These are phyloP conservation scores for Xylaria sp. DNA, from an alignment of 2,329 filamentous ascomycete genomes.

Conservation along the genomic window DNA sequence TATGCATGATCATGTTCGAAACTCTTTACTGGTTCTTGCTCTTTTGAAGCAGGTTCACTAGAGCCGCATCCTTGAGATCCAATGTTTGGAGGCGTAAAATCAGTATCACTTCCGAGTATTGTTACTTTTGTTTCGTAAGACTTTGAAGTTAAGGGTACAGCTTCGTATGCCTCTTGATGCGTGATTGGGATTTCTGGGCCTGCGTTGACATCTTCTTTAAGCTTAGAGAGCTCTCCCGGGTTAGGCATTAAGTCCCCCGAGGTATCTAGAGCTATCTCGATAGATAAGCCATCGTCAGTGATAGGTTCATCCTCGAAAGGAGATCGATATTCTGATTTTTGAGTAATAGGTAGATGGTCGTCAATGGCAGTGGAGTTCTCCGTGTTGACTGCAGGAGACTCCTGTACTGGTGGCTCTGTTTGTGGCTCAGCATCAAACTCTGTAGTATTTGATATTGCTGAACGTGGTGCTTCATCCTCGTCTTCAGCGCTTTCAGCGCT, in stretches of 20 bases:
- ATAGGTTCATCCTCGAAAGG: slow-evolving; percentile 61
- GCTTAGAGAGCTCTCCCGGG: slow-evolving; percentile 46
- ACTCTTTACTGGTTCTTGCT: slow-evolving; percentile 26
- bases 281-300: slow-evolving; percentile 54
- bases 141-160: slow-evolving; percentile 53
- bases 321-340: slow-evolving; percentile 60
- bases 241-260: slow-evolving; percentile 41
- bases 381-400: slow-evolving; percentile 43
- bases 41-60: slow-evolving; percentile 13
- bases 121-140: slow-evolving; percentile 62
- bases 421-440: slow-evolving; percentile 81
- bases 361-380: slow-evolving; percentile 14
- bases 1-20: slow-evolving; percentile 33
- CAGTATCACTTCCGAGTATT: slow-evolving; percentile 60
- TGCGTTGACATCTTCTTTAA: slow-evolving; percentile 43
- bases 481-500: slow-evolving; percentile 53
- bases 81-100: slow-evolving; percentile 47
- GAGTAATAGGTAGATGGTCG: slow-evolving; percentile 41
- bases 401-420: slow-evolving; percentile 61
- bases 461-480: slow-evolving; percentile 63
- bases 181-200: slow-evolving; percentile 48
- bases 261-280: slow-evolving; percentile 56
- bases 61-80: slow-evolving; percentile 28
- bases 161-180: slow-evolving; percentile 55
- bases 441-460: slow-evolving; percentile 71